Percentiles rank a stretch among this genome's conserved stretches.
Evolutionary conservation across 2,329 filamentous ascomycete species (phyloP).

Genomic region (Shiraia sp.): DNA sequence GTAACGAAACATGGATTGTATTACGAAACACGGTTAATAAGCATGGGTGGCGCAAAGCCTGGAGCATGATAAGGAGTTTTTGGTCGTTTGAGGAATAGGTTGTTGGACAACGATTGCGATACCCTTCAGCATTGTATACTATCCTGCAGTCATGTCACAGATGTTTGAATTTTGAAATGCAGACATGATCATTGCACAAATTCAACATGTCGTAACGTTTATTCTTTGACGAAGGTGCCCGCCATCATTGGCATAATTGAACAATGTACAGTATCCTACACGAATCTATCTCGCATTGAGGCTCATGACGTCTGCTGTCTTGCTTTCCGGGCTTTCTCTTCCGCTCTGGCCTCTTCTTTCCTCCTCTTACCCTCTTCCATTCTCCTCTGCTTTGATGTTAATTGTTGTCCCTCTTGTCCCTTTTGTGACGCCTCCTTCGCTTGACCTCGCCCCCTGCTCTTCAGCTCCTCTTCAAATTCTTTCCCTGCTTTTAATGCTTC

Average conservation of each 20-base stretch:
- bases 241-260: constrained; percentile 1
- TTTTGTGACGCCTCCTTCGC: constrained; percentile 22
- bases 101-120: constrained; percentile 32
- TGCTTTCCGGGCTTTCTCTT: constrained; percentile 26
- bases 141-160: constrained; percentile 1
- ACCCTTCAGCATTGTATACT: constrained; percentile 34
- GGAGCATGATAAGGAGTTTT: constrained; percentile 35
- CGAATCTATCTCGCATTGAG: neutral
- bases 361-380: constrained; percentile 26
- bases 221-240: constrained; percentile 2
- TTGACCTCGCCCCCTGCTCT: constrained; percentile 12
- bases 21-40: constrained; percentile 20
- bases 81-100: constrained; percentile 21
- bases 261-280: constrained; percentile 10
- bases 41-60: constrained; percentile 27
- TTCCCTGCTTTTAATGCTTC: constrained; percentile 35
- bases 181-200: constrained; percentile 3
- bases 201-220: too few relatives aligned
- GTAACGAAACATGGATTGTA: constrained; percentile 11
- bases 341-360: constrained; percentile 27
- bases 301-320: constrained; percentile 24
- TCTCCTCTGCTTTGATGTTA: constrained; percentile 32
- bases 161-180: constrained; percentile 3
- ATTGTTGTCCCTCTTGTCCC: constrained; percentile 31
- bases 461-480: constrained; percentile 22